Evolutionary conservation across 78 protist species (phyloP).

Genomic region (Dictyostelium discoideum): DNA sequence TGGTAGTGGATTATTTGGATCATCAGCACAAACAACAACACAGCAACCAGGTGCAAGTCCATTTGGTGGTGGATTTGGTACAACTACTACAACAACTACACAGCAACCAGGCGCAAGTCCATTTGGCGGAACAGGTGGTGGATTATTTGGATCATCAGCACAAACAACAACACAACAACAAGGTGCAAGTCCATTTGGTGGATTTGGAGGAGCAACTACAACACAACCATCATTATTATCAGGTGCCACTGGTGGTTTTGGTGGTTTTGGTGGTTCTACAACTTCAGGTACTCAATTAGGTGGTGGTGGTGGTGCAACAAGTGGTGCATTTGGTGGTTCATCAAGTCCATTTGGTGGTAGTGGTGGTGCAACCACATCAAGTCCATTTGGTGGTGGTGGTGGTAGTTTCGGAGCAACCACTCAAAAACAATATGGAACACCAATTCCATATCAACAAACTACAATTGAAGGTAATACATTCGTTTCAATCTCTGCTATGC

Average conservation of each 20-base stretch:
- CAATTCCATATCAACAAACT: not conserved
- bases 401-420: not conserved
- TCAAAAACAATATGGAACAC: not conserved
- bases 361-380: not conserved
- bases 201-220: not conserved
- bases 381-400: constrained; percentile 2
- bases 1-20: not conserved
- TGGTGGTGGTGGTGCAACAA: not conserved
- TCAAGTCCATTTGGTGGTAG: not conserved
- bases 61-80: constrained; percentile 3
- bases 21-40: not conserved
- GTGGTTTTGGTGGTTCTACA: not conserved
- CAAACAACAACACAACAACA: not conserved
- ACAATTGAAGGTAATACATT: not conserved
- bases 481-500: constrained; percentile 58
- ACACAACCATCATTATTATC: constrained; percentile 39
- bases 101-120: constrained; percentile 15
- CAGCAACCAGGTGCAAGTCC: not conserved
- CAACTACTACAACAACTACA: not conserved
- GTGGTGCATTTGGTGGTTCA: constrained; percentile 42
- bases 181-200: not conserved
- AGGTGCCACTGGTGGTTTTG: constrained; percentile 20
- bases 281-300: not conserved
- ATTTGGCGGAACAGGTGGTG: not conserved
- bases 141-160: not conserved